Conservation (phyloP, 129 eudicot genomes). For the Flaveria bidentis region DNA sequence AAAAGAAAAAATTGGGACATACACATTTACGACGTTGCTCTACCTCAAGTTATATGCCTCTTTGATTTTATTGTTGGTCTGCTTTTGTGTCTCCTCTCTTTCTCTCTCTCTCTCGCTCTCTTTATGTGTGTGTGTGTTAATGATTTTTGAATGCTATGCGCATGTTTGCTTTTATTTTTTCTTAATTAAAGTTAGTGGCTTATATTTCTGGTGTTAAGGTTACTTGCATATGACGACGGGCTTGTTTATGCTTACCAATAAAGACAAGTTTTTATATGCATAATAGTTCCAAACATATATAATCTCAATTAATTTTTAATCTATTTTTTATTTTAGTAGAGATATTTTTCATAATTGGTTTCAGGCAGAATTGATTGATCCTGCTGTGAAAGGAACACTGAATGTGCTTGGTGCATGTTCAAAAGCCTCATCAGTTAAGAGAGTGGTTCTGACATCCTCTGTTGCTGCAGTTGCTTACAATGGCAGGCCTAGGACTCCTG, state of each 20-base stretch:
- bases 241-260: not conserved
- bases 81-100: too few relatives aligned
- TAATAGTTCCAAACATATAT: not conserved
- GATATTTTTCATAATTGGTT: slow-evolving; percentile 6
- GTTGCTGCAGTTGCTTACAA: slow-evolving; percentile 58
- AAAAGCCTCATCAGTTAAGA: slow-evolving; percentile 57
- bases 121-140: not conserved
- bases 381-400: slow-evolving; percentile 88
- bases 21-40: too few relatives aligned
- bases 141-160: not conserved
- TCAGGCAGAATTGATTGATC: slow-evolving; percentile 77
- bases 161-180: not conserved
- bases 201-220: not conserved
- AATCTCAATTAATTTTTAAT: not conserved
- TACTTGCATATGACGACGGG: not conserved
- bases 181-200: not conserved
- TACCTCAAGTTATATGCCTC: too few relatives aligned
- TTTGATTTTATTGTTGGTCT: too few relatives aligned
- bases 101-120: too few relatives aligned
- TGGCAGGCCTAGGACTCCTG: slow-evolving; percentile 60
- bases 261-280: not conserved
- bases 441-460: slow-evolving; percentile 83
- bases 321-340: not conserved
- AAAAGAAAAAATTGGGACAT: too few relatives aligned
- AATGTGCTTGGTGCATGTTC: slow-evolving; percentile 78